Conservation (phyloP, 2,329 filamentous ascomycete species). For the Botrytis galanthina region DNA sequence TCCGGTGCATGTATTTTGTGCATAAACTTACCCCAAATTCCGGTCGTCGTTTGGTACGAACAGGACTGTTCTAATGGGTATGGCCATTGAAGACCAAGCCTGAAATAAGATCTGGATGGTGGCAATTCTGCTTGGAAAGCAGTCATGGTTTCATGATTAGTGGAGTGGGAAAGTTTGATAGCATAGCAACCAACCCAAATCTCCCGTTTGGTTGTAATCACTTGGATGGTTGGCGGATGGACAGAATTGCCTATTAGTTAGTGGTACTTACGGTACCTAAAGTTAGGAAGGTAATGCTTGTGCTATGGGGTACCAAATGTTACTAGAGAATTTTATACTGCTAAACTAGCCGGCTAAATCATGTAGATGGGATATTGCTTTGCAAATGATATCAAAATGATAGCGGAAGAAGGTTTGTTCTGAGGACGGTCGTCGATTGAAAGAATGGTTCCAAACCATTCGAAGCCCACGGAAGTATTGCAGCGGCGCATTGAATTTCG, state of each 20-base stretch:
- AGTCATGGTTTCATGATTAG: conserved; percentile 1
- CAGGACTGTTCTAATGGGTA: not conserved
- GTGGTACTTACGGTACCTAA: not conserved
- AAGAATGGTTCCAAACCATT: not conserved
- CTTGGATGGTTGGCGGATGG: not conserved
- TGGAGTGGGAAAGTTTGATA: not conserved
- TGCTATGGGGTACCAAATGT: not conserved
- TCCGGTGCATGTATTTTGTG: conserved; percentile 2
- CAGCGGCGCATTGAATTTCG: not conserved
- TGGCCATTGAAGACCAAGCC: not conserved
- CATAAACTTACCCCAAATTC: conserved; percentile 5
- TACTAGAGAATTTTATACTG: not conserved
- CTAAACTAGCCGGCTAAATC: not conserved
- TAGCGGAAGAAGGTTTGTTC: not conserved
- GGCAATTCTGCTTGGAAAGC: not conserved
- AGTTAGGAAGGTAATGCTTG: not conserved
- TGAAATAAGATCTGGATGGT: not conserved
- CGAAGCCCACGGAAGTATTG: not conserved
- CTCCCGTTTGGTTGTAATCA: not conserved
- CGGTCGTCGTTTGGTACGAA: not conserved
- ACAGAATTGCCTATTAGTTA: not conserved
- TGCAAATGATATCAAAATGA: not conserved
- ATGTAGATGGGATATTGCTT: not conserved
- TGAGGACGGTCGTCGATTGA: not conserved
- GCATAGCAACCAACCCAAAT: not conserved